phyloP scores from a whole-genome alignment of 2,329 filamentous ascomycete genomes.

The Aspergillus bombycis region DNA sequence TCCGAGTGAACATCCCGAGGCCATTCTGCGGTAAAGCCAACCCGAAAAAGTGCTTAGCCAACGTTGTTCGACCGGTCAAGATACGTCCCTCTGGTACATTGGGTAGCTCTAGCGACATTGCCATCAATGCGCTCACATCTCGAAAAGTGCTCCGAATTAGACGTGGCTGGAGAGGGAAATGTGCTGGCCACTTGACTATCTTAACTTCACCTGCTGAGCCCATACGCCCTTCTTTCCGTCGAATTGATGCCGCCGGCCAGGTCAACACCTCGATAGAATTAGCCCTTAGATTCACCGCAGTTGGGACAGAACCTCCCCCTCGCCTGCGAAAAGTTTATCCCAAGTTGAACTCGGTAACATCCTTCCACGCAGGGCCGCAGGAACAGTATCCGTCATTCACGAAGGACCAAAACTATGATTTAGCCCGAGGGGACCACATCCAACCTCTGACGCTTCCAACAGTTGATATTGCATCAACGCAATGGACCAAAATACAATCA shows the following conservation, averaged over 20 bases:
- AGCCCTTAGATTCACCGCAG: not conserved
- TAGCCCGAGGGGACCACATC: not conserved
- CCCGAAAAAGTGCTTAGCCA: not conserved
- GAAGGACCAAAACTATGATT: not conserved
- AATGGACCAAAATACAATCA: not conserved
- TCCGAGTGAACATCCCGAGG: not conserved
- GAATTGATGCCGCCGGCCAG: no score
- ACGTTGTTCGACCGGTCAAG: not conserved
- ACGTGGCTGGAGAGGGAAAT: not conserved
- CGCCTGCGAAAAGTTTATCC: not conserved
- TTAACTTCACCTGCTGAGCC: not conserved
- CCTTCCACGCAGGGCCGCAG: not conserved
- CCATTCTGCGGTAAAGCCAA: not conserved
- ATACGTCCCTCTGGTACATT: not conserved
- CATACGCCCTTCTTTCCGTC: not conserved
- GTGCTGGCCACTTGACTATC: not conserved
- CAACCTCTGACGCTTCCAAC: not conserved
- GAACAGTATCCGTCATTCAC: not conserved
- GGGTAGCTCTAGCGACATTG: accelerated
- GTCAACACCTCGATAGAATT: not conserved
- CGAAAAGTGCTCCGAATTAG: not conserved
- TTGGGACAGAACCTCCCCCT: not conserved
- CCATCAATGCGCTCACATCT: not conserved
- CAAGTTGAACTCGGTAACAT: not conserved
- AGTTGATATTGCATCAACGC: not conserved